Conservation (phyloP, 768 basidiomycete species). For the Phylloporus rhodoxanthus region DNA sequence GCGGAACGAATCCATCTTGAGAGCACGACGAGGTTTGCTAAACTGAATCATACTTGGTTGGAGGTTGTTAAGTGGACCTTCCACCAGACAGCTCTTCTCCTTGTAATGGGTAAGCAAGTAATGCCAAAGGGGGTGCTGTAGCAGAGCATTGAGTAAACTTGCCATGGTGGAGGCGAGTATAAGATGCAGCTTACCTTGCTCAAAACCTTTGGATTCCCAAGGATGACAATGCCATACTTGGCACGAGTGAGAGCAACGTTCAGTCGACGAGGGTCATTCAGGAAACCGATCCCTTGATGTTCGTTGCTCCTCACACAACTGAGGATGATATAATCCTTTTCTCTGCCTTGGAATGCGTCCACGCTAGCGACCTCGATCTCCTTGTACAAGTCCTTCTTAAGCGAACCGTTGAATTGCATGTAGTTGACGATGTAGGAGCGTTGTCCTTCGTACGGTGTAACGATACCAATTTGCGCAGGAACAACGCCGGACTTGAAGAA, state of each 20-base stretch:
- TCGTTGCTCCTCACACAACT: conserved; percentile 98
- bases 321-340: conserved; percentile 99
- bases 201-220: conserved; percentile 99
- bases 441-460: conserved; percentile 98
- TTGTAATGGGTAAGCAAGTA: conserved; percentile 98
- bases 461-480: conserved; percentile 93
- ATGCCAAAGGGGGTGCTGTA: conserved; percentile 95
- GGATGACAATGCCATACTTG: conserved; percentile 96
- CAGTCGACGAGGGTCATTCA: conserved; percentile 93
- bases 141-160: conserved; percentile 3
- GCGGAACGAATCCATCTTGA: conserved; percentile 92
- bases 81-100: conserved; percentile 88
- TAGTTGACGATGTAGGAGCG: conserved; percentile 98
- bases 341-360: conserved; percentile 98
- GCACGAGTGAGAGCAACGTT: conserved; percentile 97
- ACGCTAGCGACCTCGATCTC: conserved; percentile 99
- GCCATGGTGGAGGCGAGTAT: conserved; percentile 1
- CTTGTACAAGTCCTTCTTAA: conserved; percentile 99
- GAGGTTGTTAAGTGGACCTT: conserved; percentile 92
- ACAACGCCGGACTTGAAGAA: conserved; percentile 99
- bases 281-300: conserved; percentile 98
- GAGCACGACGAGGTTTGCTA: conserved; percentile 89
- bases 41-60: conserved; percentile 99
- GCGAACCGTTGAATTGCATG: conserved; percentile 99
- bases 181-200: conserved; percentile 70